Percentiles rank a stretch among this genome's conserved stretches.
phyloP scores from a whole-genome alignment of 805 yeast genomes.

The Candida ovalis region DNA sequence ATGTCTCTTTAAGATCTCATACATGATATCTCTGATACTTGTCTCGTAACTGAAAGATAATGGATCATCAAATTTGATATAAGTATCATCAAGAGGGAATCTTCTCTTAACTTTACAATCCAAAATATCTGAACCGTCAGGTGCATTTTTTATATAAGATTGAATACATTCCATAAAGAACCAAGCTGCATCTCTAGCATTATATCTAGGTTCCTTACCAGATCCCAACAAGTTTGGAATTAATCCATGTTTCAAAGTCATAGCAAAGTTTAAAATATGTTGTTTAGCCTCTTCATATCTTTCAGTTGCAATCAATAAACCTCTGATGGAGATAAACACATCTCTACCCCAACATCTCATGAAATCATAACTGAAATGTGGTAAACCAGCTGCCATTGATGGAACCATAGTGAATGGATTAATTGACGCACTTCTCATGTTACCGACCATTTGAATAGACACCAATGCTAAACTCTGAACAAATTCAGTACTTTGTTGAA shows the following conservation, averaged over 20 bases:
- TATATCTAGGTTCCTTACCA: slow-evolving; percentile 89
- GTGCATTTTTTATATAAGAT: slow-evolving; percentile 67
- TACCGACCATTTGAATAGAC: slow-evolving; percentile 84
- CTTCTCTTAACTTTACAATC: slow-evolving; percentile 74
- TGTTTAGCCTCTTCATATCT: slow-evolving; percentile 72
- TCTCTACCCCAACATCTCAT: slow-evolving; percentile 99
- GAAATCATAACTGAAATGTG: slow-evolving; percentile 85
- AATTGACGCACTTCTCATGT: slow-evolving; percentile 69
- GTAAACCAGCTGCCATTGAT: slow-evolving; percentile 92
- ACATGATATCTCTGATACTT: slow-evolving; percentile 71
- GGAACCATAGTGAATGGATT: slow-evolving; percentile 60
- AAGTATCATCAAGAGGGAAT: slow-evolving; percentile 79
- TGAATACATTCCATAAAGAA: slow-evolving; percentile 87
- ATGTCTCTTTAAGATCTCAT: slow-evolving; percentile 81
- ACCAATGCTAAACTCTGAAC: slow-evolving; percentile 76
- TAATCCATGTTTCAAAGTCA: slow-evolving; percentile 89
- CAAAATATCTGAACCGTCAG: slow-evolving; percentile 64
- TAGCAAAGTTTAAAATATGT: slow-evolving; percentile 84
- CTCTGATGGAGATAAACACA: slow-evolving; percentile 83
- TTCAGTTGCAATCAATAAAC: slow-evolving; percentile 73
- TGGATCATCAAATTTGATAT: slow-evolving; percentile 62
- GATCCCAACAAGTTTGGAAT: slow-evolving; percentile 92
- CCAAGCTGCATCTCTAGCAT: slow-evolving; percentile 98
- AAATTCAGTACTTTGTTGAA: slow-evolving; percentile 64
- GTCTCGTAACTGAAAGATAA: slow-evolving; percentile 71